Conservation (phyloP, 257 asterid genomes). For the Solanum sitiens region DNA sequence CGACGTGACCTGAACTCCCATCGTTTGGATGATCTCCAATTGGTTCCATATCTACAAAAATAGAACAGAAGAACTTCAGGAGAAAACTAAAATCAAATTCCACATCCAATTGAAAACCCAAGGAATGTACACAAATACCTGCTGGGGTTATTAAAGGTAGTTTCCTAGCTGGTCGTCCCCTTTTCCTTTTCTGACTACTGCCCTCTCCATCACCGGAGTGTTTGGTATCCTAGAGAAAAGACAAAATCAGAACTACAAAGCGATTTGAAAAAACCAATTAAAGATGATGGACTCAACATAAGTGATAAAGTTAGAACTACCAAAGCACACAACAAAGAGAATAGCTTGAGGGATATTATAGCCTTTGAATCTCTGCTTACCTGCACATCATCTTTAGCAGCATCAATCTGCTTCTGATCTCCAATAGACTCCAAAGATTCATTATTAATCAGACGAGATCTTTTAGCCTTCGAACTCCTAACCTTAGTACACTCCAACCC, state of each 20-base stretch:
- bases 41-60: background rate
- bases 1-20: constrained; percentile 9
- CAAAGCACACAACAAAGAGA: background rate
- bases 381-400: constrained; percentile 12
- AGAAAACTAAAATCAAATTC: constrained; percentile 2
- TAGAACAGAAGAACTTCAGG: constrained; percentile 3
- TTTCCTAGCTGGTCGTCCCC: constrained; percentile 46
- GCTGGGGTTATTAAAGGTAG: constrained; percentile 3
- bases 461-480: constrained; percentile 23
- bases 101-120: background rate
- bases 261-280: background rate
- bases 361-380: constrained; percentile 13
- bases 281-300: background rate
- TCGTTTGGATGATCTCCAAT: constrained; percentile 8
- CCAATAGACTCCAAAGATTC: constrained; percentile 12
- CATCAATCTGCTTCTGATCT: constrained; percentile 22
- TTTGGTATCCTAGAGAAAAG: constrained; percentile 25
- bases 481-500: constrained; percentile 52
- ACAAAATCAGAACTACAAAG: background rate
- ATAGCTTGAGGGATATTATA: background rate
- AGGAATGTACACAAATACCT: constrained; percentile 16
- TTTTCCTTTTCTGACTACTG: constrained; percentile 18
- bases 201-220: constrained; percentile 15
- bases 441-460: constrained; percentile 7
- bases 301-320: background rate